Evolutionary conservation across 768 basidiomycete genomes (phyloP), one percentile per base, ranked within the genome.

Genomic region (Megacollybia marginata): DNA sequence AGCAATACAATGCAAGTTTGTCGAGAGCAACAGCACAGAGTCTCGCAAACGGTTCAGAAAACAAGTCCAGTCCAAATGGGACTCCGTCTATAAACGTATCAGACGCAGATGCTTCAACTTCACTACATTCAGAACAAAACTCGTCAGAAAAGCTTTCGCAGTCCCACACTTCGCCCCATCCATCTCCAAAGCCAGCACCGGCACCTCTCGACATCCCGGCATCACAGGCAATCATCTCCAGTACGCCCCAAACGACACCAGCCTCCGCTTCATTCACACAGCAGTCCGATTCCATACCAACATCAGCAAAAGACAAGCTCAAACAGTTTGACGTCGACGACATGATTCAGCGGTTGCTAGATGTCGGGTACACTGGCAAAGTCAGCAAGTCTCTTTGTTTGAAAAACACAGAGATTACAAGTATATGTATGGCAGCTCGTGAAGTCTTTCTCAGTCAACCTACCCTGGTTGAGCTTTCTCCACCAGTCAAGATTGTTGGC

Each of bases 401-500:
- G 53, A 99, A 98, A 77, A 98, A 96, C 64, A 79, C 84, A 20
- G 96, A 99, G 72, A 96, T 98, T 59, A 85, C 86, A 16, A 83
- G 88, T 33, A 87, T 99, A 53, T 99, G 96, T 68, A 81, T 89
- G 55, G 92, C 94, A 32, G 95, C 95, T 28, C 83, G 96, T 46
- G 96, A 98, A 56, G 89, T 98, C 44, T 95, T 98, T 63, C 83
- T 99, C 54, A 83, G 79, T 62, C 96, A 99, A 64, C 96, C 96
- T 9, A 97, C 95, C 4, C 83, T 99, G 56, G 86, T 99, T 62
- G 96, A 99, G 67, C 79, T 99, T 46, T 91, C 88, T 5, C 96
- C 96, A 9, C 95, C 96, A 23, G 96, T 99, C 58, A 99, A 98
- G 78, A 97, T 99, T 55, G 96, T 98, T 15, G 96, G 96, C 23